phyloP scores from a whole-genome alignment of 305 asterid species.

The Euphrasia arctica region DNA sequence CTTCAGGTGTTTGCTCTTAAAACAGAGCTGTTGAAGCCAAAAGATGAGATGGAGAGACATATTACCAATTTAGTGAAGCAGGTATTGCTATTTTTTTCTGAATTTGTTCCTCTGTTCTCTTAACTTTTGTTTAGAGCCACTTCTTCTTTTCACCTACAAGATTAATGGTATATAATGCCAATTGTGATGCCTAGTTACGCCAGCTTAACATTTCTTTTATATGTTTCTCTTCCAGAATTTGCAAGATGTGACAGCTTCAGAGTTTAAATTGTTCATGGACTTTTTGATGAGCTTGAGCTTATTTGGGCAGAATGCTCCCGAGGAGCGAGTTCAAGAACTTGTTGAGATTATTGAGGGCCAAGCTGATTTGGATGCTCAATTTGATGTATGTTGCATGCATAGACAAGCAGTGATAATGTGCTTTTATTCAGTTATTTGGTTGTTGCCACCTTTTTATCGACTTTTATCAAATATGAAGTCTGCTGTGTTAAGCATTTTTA shows the following conservation, averaged over 20 bases:
- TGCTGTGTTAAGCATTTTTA: neutral
- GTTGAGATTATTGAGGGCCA: conserved; percentile 97
- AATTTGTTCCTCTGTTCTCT: conserved; percentile 6
- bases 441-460: conserved; percentile 8
- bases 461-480: conserved; percentile 15
- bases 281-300: conserved; percentile 88
- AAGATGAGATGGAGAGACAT: conserved; percentile 87
- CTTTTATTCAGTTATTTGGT: conserved; percentile 1
- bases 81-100: conserved; percentile 36
- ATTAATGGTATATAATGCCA: neutral
- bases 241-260: conserved; percentile 88
- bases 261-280: conserved; percentile 83
- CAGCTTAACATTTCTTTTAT: conserved; percentile 12
- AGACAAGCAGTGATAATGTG: neutral
- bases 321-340: conserved; percentile 87
- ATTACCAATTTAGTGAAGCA: conserved; percentile 80
- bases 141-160: conserved; percentile 14
- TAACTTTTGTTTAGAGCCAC: conserved; percentile 8
- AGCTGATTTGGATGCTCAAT: conserved; percentile 95
- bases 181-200: neutral
- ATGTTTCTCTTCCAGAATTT: conserved; percentile 59
- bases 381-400: conserved; percentile 52
- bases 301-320: conserved; percentile 77
- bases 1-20: conserved; percentile 85
- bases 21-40: conserved; percentile 75